Conservation (phyloP, 495 filamentous ascomycete genomes). For the Peziza echinospora region DNA sequence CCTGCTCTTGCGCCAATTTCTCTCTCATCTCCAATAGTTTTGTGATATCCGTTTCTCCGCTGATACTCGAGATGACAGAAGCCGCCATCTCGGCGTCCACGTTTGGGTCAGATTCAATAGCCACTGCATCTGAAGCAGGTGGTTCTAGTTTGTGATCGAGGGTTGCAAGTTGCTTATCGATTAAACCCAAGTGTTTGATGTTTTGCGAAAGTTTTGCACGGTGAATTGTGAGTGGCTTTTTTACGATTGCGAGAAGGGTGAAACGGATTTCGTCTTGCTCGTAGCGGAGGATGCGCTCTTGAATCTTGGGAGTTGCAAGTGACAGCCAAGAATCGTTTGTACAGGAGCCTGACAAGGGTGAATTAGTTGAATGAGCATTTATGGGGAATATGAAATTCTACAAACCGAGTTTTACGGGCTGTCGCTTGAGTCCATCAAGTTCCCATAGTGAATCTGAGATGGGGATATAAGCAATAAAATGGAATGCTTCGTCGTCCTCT, state of each 20-base stretch:
- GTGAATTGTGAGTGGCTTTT: constrained; percentile 11
- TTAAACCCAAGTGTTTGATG: constrained; percentile 5
- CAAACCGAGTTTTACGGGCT: constrained; percentile 54
- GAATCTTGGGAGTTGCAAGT: constrained; percentile 7
- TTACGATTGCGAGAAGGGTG: constrained; percentile 16
- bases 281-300: constrained; percentile 11
- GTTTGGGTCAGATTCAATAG: background rate
- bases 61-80: background rate
- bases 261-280: constrained; percentile 11
- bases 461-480: constrained; percentile 82
- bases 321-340: constrained; percentile 3
- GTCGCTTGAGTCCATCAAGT: constrained; percentile 62
- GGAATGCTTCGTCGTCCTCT: constrained; percentile 31
- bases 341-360: constrained; percentile 9
- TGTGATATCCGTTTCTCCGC: constrained; percentile 1
- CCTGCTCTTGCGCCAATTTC: constrained; percentile 7
- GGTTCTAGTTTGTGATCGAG: constrained; percentile 8
- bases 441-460: constrained; percentile 58
- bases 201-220: constrained; percentile 7
- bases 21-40: constrained; percentile 5
- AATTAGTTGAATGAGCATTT: too few species aligned
- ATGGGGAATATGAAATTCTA: too few species aligned
- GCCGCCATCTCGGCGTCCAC: background rate
- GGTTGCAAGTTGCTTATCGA: constrained; percentile 6
- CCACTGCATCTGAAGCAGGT: constrained; percentile 3